Base-by-base conservation (phyloP, 805 yeast species). In the Pichia californica region DNA sequence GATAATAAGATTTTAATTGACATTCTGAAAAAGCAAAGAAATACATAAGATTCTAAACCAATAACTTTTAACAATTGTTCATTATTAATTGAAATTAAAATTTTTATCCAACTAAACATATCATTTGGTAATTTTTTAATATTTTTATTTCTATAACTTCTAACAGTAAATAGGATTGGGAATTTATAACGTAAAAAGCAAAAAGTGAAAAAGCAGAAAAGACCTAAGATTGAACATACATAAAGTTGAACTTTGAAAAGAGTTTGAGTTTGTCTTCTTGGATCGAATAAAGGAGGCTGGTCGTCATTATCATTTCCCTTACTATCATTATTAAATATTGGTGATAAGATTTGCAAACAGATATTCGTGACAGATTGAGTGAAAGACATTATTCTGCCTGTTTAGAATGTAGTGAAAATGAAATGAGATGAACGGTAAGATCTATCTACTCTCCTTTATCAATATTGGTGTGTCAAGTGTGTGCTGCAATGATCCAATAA, bases 1-100 rank as follows among this genome's bases (percentile, higher is more conserved):
- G 66, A 58, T 4, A 67, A 54, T 36, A 77, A 59, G 6, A 71
- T 66, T 46, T 64, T 66, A 36, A 77, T 74, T 40, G 75, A 67
- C 79, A 77, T 73, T 47, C 71, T 71, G 62, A 77, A 77, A 55
- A 77, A 76, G n/a, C 76, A 71, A 9, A 77, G 59, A 46, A 74
- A 76, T 35, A 77, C 82, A 52, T 73, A 74, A 1, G 81, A 76
- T 56, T 77, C 82, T 20, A 77, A 57, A 0, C 82, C 82, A 4
- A 81, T 79, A 36, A 75, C 71, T 34, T 75, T 74, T 38, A 78
- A 56, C 4, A 78, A 65, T 52, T 77, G 79, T 18, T 70, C 71
- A 48, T 75, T 78, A 31, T 63, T 62, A 15, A 77, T 70, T 11
- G 61, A 55, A 51, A 65, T 66, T 14, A 78, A 61, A 3, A 72